phyloP scores from a whole-genome alignment of 2,329 filamentous ascomycete species.

The Orbilia ellipsospora region DNA sequence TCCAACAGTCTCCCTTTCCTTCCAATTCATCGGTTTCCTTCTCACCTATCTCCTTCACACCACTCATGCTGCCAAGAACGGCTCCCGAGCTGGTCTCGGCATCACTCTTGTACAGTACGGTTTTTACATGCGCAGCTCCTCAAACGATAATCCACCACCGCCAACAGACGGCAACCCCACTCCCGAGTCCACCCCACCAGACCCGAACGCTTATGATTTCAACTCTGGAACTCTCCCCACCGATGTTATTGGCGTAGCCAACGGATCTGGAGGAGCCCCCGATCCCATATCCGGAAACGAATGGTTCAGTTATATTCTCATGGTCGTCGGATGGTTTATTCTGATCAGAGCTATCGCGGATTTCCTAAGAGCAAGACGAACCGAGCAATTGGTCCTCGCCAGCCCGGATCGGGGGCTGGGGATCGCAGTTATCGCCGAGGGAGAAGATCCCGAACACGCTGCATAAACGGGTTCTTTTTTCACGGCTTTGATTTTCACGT shows the following conservation, averaged over 20 bases:
- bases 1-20: conserved; percentile 80
- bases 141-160: conserved; percentile 62
- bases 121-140: conserved; percentile 85
- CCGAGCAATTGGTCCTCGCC: conserved; percentile 92
- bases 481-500: background rate
- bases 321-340: conserved; percentile 99
- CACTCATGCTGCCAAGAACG: conserved; percentile 97
- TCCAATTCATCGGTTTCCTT: conserved; percentile 95
- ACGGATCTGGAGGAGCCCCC: conserved; percentile 61
- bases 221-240: conserved; percentile 69
- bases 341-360: conserved; percentile 93
- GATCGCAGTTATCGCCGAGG: conserved; percentile 85
- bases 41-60: conserved; percentile 98
- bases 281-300: conserved; percentile 77
- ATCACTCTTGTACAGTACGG: conserved; percentile 97
- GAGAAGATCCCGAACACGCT: conserved; percentile 80
- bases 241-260: conserved; percentile 66
- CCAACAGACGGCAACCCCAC: conserved; percentile 62
- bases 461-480: conserved; percentile 67
- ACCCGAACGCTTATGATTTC: conserved; percentile 92
- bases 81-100: conserved; percentile 90
- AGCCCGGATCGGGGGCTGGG: conserved; percentile 89
- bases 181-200: conserved; percentile 73
- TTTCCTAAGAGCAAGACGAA: conserved; percentile 84
- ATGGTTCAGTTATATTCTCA: conserved; percentile 90